These are phyloP conservation scores for Penicillium concentricum DNA, from an alignment of 2,329 filamentous ascomycete genomes.

Conservation along the genomic window DNA sequence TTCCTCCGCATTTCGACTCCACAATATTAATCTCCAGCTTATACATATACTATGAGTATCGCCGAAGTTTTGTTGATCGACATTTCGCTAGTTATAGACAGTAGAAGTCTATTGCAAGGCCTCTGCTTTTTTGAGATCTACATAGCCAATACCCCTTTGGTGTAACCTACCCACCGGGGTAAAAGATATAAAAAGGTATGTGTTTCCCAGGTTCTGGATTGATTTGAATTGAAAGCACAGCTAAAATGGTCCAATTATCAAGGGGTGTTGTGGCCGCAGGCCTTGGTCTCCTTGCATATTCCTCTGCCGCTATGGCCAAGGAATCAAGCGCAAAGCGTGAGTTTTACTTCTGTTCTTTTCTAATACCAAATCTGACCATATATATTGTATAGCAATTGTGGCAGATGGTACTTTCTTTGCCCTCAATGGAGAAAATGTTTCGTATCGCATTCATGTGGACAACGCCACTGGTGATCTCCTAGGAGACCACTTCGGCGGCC, in stretches of 20 bases:
- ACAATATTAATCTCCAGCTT: neutral
- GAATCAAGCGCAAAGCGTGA: conserved; percentile 1
- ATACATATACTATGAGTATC: conserved; percentile 3
- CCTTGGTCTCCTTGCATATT: neutral
- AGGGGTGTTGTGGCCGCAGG: neutral
- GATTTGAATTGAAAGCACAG: neutral
- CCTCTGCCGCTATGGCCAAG: neutral
- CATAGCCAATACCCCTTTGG: neutral
- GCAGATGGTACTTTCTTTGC: conserved; percentile 58
- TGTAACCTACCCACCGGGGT: neutral
- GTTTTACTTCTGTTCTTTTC: neutral
- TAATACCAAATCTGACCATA: neutral
- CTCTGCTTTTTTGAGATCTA: neutral
- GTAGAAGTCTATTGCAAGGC: neutral
- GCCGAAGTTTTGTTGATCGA: neutral
- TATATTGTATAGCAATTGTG: conserved; percentile 45
- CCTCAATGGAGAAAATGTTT: conserved; percentile 56
- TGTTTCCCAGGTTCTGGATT: neutral
- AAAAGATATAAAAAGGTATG: conserved; percentile 3
- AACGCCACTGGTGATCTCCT: conserved; percentile 55
- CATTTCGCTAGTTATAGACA: neutral
- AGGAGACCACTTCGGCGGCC: conserved; percentile 62
- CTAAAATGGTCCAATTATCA: conserved; percentile 4
- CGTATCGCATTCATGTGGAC: conserved; percentile 65
- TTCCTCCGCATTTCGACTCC: conserved; percentile 3